These are phyloP conservation scores for Phytophthora europaea DNA, from an alignment of 352 stramenopile genomes.

Conservation along the genomic window DNA sequence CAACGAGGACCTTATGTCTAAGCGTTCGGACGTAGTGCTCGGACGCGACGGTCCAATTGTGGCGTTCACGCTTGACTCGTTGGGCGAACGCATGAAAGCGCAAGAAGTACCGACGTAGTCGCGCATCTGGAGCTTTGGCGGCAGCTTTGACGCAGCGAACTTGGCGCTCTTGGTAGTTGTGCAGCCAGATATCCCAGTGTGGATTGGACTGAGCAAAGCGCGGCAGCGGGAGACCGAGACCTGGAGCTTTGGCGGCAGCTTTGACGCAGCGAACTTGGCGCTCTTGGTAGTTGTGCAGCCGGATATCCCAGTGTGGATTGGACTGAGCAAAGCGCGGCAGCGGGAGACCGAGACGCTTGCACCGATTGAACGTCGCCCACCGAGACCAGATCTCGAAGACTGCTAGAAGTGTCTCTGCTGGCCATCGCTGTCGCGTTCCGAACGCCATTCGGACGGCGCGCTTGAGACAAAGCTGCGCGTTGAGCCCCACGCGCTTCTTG, in stretches of 20 bases:
- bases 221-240: slow-evolving; percentile 55
- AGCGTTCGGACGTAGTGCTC: slow-evolving; percentile 28
- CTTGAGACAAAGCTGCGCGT: slow-evolving; percentile 82
- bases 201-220: slow-evolving; percentile 54
- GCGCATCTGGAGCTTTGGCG: slow-evolving; percentile 56
- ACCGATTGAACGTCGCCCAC: slow-evolving; percentile 64
- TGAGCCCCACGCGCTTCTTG: slow-evolving; percentile 58
- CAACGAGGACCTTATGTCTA: slow-evolving; percentile 30
- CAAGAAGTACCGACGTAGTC: slow-evolving; percentile 61
- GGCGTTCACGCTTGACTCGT: slow-evolving; percentile 24
- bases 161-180: slow-evolving; percentile 83
- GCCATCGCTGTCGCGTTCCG: slow-evolving; percentile 62
- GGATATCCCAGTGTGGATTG: slow-evolving; percentile 76
- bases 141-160: slow-evolving; percentile 76
- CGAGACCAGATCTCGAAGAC: slow-evolving; percentile 80
- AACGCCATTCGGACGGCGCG: slow-evolving; percentile 74
- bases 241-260: slow-evolving; percentile 57
- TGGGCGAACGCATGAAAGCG: slow-evolving; percentile 43
- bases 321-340: slow-evolving; percentile 54
- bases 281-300: slow-evolving; percentile 82
- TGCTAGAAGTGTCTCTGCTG: slow-evolving; percentile 65
- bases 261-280: slow-evolving; percentile 81
- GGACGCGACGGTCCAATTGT: slow-evolving; percentile 23
- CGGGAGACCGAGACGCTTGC: slow-evolving; percentile 55
- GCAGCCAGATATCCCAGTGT: slow-evolving; percentile 79